A percentile compares a stretch with the other conserved stretches of the same genome.
phyloP scores from a whole-genome alignment of 495 filamentous ascomycete genomes.

The Daldinia concentrica region DNA sequence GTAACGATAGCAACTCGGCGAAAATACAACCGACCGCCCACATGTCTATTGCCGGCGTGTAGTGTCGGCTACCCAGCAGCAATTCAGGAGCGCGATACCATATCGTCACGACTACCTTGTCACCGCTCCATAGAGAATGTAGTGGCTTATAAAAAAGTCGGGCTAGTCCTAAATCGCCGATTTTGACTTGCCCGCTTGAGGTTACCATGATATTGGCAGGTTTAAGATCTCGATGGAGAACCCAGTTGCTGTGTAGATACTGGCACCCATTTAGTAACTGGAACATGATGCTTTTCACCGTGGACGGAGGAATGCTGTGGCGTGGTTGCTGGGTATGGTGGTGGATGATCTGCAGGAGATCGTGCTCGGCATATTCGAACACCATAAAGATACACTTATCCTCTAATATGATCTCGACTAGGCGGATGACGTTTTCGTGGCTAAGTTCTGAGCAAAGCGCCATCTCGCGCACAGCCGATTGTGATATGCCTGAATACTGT shows the following conservation, averaged over 20 bases:
- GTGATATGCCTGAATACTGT: constrained; percentile 96
- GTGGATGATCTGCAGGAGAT: constrained; percentile 97
- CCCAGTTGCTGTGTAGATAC: constrained; percentile 97
- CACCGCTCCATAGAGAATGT: constrained; percentile 87
- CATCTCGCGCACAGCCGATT: constrained; percentile 98
- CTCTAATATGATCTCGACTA: constrained; percentile 96
- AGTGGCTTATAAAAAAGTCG: constrained; percentile 93
- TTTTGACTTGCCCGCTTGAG: constrained; percentile 84
- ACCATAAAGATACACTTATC: constrained; percentile 99
- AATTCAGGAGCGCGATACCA: constrained; percentile 98
- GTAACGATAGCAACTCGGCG: constrained; percentile 87
- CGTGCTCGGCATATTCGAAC: constrained; percentile 98
- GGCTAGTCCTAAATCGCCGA: constrained; percentile 92
- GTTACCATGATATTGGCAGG: constrained; percentile 99
- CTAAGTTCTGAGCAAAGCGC: constrained; percentile 93
- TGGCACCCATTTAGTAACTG: constrained; percentile 93
- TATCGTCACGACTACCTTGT: constrained; percentile 99
- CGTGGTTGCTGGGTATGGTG: constrained; percentile 91
- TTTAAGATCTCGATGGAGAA: constrained; percentile 95
- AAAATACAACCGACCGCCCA: constrained; percentile 99
- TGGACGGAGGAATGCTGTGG: constrained; percentile 85
- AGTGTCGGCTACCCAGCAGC: constrained; percentile 88
- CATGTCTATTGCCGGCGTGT: constrained; percentile 94
- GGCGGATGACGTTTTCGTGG: constrained; percentile 88
- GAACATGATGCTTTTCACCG: constrained; percentile 91